Conservation (phyloP, 2,329 filamentous ascomycete species). For the Emergomyces orientalis region DNA sequence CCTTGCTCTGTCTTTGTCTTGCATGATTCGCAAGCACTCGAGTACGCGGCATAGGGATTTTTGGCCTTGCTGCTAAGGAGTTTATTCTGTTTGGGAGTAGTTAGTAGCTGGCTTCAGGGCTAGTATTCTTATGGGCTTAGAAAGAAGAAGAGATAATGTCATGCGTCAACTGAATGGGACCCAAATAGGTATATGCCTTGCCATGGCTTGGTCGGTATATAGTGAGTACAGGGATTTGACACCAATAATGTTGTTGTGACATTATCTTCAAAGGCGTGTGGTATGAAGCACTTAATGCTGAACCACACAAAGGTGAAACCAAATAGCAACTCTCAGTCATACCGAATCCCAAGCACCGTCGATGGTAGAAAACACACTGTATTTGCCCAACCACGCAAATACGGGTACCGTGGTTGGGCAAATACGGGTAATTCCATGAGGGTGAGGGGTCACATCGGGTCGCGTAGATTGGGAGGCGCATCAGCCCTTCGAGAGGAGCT, state of each 20-base stretch:
- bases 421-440: too few species aligned
- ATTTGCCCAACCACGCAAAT: neutral
- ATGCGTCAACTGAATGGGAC: neutral
- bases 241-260: neutral
- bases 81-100: conserved; percentile 45
- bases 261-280: neutral
- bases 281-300: too few species aligned
- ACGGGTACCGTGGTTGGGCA: too few species aligned
- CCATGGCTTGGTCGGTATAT: neutral
- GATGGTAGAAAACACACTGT: neutral
- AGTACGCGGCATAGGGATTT: conserved; percentile 57
- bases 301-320: neutral
- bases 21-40: conserved; percentile 52
- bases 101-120: neutral
- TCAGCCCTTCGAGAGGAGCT: too few species aligned
- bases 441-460: neutral
- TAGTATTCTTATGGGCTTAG: neutral
- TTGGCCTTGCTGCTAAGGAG: conserved; percentile 55
- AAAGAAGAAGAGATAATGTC: neutral
- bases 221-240: neutral
- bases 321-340: neutral
- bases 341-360: too few species aligned
- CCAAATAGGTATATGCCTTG: neutral
- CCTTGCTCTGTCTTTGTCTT: conserved; percentile 56
- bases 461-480: neutral